phyloP scores from a whole-genome alignment of 345 rosid species.

The Pugionium dolabratum region DNA sequence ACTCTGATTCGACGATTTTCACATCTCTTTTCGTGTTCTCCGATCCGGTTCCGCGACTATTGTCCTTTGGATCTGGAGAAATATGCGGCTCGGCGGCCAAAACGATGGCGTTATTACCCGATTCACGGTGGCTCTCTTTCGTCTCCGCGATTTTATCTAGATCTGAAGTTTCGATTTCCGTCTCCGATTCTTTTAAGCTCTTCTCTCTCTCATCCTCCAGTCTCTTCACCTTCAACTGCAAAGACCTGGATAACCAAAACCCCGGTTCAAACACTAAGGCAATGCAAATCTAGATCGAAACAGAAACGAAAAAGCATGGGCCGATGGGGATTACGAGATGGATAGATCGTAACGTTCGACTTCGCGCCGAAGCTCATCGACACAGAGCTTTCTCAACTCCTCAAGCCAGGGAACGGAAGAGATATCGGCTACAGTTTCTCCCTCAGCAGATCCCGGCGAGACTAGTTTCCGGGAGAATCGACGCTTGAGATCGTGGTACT shows the following conservation, averaged over 20 bases:
- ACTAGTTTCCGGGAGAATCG: conserved; percentile 40
- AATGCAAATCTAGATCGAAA: conserved; percentile 10
- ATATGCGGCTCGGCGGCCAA: conserved; percentile 35
- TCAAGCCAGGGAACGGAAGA: conserved; percentile 50
- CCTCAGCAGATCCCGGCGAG: conserved; percentile 18
- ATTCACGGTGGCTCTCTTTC: conserved; percentile 17
- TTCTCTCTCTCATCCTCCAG: conserved; percentile 61
- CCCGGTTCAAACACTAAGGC: background rate
- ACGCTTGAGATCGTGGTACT: conserved; percentile 54
- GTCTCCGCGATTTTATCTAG: conserved; percentile 37
- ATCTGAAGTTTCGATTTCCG: conserved; percentile 48
- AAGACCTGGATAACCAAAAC: conserved; percentile 36
- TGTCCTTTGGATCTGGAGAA: conserved; percentile 47
- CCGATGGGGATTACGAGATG: conserved; percentile 46
- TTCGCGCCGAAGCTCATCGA: conserved; percentile 66
- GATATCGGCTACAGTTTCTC: conserved; percentile 18
- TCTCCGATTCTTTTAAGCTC: conserved; percentile 35
- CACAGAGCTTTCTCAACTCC: conserved; percentile 59
- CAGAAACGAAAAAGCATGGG: background rate
- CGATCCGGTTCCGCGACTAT: conserved; percentile 29
- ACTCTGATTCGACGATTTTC: conserved; percentile 25
- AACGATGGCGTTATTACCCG: conserved; percentile 11
- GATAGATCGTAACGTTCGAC: conserved; percentile 58
- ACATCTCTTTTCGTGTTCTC: conserved; percentile 29
- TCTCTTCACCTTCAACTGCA: conserved; percentile 69